Conservation (phyloP, 768 basidiomycete genomes). For the Lactarius hengduanensis region DNA sequence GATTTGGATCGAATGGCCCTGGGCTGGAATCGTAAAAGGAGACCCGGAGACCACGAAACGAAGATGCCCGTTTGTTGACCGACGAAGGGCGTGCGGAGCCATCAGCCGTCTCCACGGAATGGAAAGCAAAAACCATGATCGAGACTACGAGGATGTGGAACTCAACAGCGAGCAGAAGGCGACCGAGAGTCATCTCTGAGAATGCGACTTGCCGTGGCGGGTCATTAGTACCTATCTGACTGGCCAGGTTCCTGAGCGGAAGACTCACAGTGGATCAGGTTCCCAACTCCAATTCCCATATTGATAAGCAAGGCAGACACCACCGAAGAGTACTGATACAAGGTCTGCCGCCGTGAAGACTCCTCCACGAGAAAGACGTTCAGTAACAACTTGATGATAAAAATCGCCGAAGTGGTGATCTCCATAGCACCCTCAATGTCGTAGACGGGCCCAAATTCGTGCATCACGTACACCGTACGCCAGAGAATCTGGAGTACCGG, state of each 20-base stretch:
- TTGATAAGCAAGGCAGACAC: constrained; percentile 54
- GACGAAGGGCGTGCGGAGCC: neutral
- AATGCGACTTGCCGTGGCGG: constrained; percentile 52
- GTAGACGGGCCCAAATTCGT: constrained; percentile 49
- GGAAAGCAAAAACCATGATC: constrained; percentile 49
- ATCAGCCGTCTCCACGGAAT: constrained; percentile 12
- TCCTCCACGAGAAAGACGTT: constrained; percentile 51
- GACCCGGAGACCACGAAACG: constrained; percentile 31
- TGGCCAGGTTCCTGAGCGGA: neutral
- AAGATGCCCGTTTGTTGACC: constrained; percentile 28
- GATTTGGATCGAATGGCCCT: neutral
- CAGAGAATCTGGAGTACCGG: constrained; percentile 62
- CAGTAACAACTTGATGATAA: constrained; percentile 60
- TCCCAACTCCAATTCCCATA: constrained; percentile 52
- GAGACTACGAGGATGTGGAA: constrained; percentile 62
- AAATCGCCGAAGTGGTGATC: constrained; percentile 54
- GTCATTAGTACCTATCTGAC: constrained; percentile 1
- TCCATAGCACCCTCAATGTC: constrained; percentile 56
- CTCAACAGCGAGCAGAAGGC: constrained; percentile 61
- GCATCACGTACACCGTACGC: constrained; percentile 46
- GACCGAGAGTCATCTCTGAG: constrained; percentile 67
- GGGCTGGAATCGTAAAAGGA: constrained; percentile 11
- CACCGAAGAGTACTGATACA: constrained; percentile 49
- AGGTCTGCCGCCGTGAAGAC: constrained; percentile 42
- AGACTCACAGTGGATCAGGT: constrained; percentile 56